Evolutionary conservation across 2,329 filamentous ascomycete species (phyloP).

Genomic region (Penicillium oxalicum): DNA sequence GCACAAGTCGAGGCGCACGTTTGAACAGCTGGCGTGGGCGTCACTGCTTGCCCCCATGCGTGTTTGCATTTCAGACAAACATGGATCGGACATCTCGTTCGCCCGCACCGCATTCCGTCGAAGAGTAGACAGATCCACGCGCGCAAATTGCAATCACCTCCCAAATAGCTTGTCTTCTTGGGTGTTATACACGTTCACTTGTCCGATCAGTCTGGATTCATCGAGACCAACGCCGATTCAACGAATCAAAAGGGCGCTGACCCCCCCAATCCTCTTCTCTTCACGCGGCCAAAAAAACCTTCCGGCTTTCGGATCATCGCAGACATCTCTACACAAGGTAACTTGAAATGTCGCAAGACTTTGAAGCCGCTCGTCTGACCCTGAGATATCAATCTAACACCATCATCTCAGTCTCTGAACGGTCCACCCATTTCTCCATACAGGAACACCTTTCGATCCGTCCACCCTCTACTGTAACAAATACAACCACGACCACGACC

Average conservation of each 20-base stretch:
- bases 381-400: too few relatives aligned
- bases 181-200: too few relatives aligned
- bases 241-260: too few relatives aligned
- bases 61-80: slow-evolving; percentile 31
- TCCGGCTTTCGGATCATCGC: slow-evolving; percentile 1
- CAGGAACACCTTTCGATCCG: too few relatives aligned
- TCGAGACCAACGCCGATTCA: too few relatives aligned
- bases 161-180: too few relatives aligned
- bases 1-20: slow-evolving; percentile 13
- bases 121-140: not conserved
- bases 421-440: too few relatives aligned
- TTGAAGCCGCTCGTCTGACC: too few relatives aligned
- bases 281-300: slow-evolving; percentile 4
- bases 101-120: slow-evolving; percentile 4
- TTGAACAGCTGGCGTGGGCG: slow-evolving; percentile 25
- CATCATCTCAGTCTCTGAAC: too few relatives aligned
- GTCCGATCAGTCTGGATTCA: too few relatives aligned
- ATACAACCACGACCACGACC: not conserved
- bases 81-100: slow-evolving; percentile 11
- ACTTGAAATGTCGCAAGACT: too few relatives aligned
- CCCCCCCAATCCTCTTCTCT: not conserved
- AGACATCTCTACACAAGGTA: not conserved
- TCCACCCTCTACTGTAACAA: not conserved
- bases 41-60: slow-evolving; percentile 6
- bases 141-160: too few relatives aligned